These are phyloP conservation scores for Marchantia paleacea DNA, from an alignment of 225 moss, liverwort and hornwort genomes.

Conservation along the genomic window DNA sequence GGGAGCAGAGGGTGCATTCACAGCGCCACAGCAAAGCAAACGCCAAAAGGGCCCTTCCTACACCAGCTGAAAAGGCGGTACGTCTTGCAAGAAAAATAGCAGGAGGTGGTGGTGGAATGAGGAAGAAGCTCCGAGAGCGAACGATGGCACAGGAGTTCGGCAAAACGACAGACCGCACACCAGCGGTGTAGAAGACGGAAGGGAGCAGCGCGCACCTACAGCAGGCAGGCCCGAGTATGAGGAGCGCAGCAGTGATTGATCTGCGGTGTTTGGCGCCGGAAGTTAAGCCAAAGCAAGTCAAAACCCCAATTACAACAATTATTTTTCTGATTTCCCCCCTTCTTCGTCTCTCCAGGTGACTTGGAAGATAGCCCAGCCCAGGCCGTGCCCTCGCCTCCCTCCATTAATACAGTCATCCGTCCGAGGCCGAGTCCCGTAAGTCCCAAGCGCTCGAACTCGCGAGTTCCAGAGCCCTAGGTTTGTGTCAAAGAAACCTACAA, in stretches of 20 bases:
- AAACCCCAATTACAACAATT: background rate
- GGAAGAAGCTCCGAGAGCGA: background rate
- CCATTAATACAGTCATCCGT: no score
- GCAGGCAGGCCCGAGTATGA: background rate
- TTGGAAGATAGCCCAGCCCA: no score
- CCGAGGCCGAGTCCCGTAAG: no score
- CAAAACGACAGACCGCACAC: constrained; percentile 7
- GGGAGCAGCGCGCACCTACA: background rate
- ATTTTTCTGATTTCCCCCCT: background rate
- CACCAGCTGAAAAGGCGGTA: background rate
- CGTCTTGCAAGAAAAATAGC: background rate
- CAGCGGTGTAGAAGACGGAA: background rate
- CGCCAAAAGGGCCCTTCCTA: background rate
- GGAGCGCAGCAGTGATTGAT: background rate
- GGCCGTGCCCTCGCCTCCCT: no score
- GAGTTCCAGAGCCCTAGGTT: no score
- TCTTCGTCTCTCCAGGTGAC: background rate
- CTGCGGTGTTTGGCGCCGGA: background rate
- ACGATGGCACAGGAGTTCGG: background rate
- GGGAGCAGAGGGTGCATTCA: no score
- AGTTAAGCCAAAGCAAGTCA: background rate
- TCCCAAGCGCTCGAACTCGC: no score
- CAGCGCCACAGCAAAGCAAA: background rate
- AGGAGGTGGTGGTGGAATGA: background rate
- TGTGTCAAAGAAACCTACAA: background rate